phyloP scores from a whole-genome alignment of 306 rosid genomes.

The Fragaria vesca region DNA sequence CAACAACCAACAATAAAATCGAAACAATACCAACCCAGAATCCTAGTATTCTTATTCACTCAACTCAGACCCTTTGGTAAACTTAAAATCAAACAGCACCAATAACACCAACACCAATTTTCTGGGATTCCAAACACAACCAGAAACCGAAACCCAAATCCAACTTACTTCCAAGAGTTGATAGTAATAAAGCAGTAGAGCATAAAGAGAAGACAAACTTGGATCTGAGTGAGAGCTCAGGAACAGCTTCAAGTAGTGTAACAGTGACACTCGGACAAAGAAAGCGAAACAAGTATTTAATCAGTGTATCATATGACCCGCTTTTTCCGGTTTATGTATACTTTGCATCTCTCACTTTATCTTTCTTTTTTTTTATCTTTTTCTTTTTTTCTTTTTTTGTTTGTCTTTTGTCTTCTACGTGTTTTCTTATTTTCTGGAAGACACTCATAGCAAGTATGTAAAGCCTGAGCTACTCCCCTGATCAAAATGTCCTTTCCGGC shows the following conservation, averaged over 20 bases:
- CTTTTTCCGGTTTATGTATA: slow-evolving; percentile 37
- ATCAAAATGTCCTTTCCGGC: too few relatives aligned
- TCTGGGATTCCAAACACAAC: slow-evolving; percentile 11
- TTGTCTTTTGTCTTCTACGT: slow-evolving; percentile 16
- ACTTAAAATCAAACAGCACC: slow-evolving; percentile 14
- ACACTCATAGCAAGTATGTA: too few relatives aligned
- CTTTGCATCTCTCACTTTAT: slow-evolving; percentile 15
- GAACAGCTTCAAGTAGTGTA: slow-evolving; percentile 11
- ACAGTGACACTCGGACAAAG: background rate
- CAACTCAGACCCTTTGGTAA: slow-evolving; percentile 9
- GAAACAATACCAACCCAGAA: slow-evolving; percentile 5
- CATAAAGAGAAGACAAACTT: slow-evolving; percentile 40
- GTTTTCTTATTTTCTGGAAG: slow-evolving; percentile 24
- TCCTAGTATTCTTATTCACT: slow-evolving; percentile 7
- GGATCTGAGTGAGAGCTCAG: slow-evolving; percentile 51
- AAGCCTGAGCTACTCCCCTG: too few relatives aligned
- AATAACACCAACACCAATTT: background rate
- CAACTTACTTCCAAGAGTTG: slow-evolving; percentile 11
- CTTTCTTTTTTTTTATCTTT: slow-evolving; percentile 2
- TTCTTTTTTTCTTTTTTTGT: background rate
- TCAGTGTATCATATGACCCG: slow-evolving; percentile 60
- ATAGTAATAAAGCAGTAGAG: slow-evolving; percentile 15
- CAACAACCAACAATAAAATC: background rate
- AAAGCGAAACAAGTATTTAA: slow-evolving; percentile 13
- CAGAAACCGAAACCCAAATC: slow-evolving; percentile 24